These are phyloP conservation scores for Fomitopsis pinicola DNA, from an alignment of 1,284 basidiomycete species.

Conservation along the genomic window DNA sequence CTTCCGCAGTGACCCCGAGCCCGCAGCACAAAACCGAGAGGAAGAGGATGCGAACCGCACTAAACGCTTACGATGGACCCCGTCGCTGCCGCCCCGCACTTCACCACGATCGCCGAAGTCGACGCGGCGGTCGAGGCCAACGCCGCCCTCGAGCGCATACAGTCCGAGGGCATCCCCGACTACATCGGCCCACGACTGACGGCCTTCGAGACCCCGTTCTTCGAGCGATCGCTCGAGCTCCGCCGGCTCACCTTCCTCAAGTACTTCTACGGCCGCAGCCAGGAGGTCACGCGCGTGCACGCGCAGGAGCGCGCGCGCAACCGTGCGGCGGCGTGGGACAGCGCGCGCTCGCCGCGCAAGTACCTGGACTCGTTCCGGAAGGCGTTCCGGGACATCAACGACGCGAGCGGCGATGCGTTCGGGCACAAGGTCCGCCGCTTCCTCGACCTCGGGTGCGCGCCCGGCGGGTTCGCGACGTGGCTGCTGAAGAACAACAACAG, in stretches of 20 bases:
- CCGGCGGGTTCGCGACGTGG: slow-evolving; percentile 19
- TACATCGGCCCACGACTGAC: not conserved
- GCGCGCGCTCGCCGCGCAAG: not conserved
- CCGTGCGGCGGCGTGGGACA: not conserved
- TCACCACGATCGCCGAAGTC: not conserved
- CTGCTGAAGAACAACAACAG: slow-evolving; percentile 14
- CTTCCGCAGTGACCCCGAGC: not conserved
- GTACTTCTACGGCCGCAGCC: slow-evolving; percentile 5
- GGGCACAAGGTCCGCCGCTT: slow-evolving; percentile 10
- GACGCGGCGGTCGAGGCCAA: not conserved
- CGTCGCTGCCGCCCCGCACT: not conserved
- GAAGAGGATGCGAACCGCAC: not conserved
- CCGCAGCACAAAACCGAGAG: not conserved
- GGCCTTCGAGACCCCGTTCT: slow-evolving; percentile 6
- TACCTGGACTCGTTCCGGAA: slow-evolving; percentile 1
- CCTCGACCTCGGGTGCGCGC: slow-evolving; percentile 20
- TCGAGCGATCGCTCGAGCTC: not conserved
- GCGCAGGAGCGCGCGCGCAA: not conserved
- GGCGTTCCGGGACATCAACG: slow-evolving; percentile 6
- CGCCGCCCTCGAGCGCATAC: not conserved
- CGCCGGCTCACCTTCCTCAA: slow-evolving; percentile 4
- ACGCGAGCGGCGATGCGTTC: not conserved
- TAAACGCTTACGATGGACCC: not conserved
- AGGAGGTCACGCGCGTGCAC: not conserved
- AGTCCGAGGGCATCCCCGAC: not conserved